A percentile compares a stretch with the other conserved stretches of the same genome.
Conservation (phyloP, 1,284 basidiomycete species). For the Rhodotorula sp. region DNA sequence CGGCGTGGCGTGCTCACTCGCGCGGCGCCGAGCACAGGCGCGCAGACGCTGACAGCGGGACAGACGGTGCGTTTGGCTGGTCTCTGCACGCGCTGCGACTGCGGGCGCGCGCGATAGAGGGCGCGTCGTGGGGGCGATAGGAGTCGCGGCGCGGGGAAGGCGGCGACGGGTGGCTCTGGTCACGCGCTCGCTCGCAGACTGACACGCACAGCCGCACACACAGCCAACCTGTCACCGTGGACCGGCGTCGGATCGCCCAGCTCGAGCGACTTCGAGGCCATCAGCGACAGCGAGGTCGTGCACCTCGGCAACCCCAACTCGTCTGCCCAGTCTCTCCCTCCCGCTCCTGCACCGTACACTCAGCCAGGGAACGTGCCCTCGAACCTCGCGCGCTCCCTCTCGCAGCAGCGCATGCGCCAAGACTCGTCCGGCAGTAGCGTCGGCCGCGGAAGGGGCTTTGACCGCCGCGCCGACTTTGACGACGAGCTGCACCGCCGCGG, state of each 20-base stretch:
- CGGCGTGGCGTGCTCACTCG: no score
- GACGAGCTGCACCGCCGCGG: slow-evolving; percentile 17
- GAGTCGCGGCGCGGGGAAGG: no score
- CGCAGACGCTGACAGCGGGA: neutral
- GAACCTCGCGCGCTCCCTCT: slow-evolving; percentile 20
- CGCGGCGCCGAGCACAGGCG: neutral
- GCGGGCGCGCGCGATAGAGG: no score
- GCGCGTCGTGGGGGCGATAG: no score
- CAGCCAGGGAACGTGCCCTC: neutral
- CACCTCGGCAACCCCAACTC: neutral
- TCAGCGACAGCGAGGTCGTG: slow-evolving; percentile 16
- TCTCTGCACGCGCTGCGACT: neutral
- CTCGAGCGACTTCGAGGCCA: slow-evolving; percentile 23
- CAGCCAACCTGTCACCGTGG: slow-evolving; percentile 9
- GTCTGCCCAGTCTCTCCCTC: neutral
- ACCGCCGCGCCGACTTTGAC: neutral
- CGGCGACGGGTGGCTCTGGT: no score
- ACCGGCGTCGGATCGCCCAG: slow-evolving; percentile 7
- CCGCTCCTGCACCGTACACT: neutral
- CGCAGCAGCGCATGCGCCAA: slow-evolving; percentile 1
- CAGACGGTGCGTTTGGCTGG: neutral
- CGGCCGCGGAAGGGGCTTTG: neutral
- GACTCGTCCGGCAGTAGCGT: slow-evolving; percentile 4
- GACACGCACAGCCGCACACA: no score
- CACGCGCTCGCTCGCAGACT: no score